A percentile compares a stretch with the other conserved stretches of the same genome.
These are phyloP conservation scores for Tulasnella sp. DNA, from an alignment of 768 basidiomycete species.

Conservation along the genomic window DNA sequence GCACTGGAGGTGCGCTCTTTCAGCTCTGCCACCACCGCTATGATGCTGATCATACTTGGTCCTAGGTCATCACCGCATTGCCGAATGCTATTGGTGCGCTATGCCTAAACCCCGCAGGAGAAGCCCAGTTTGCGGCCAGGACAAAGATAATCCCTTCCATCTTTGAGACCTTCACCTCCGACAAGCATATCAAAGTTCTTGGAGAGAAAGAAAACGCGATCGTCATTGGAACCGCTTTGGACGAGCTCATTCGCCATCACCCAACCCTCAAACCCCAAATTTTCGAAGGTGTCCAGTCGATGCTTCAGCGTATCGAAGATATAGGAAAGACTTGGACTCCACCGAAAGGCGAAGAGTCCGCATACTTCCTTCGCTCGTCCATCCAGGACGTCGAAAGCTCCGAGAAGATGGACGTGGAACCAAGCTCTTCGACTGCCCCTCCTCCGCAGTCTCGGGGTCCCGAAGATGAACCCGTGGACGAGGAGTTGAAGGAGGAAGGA, in stretches of 20 bases:
- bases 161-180: slow-evolving; percentile 81
- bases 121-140: slow-evolving; percentile 70
- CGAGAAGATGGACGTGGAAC: slow-evolving; percentile 22
- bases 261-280: slow-evolving; percentile 77
- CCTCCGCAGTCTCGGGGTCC: slow-evolving; percentile 20
- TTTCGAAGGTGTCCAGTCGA: slow-evolving; percentile 69
- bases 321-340: slow-evolving; percentile 59
- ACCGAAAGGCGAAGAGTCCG: slow-evolving; percentile 57
- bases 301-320: slow-evolving; percentile 69
- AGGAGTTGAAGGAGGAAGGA: slow-evolving; percentile 33
- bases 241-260: slow-evolving; percentile 95
- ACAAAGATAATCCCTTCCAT: slow-evolving; percentile 81
- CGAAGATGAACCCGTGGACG: slow-evolving; percentile 32
- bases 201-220: slow-evolving; percentile 92
- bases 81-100: slow-evolving; percentile 95
- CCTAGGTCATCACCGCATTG: slow-evolving; percentile 83
- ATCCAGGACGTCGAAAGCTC: slow-evolving; percentile 21
- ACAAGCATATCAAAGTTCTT: slow-evolving; percentile 74
- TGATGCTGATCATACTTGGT: not conserved
- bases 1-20: slow-evolving; percentile 67
- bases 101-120: slow-evolving; percentile 87
- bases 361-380: slow-evolving; percentile 52
- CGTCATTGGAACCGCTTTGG: slow-evolving; percentile 81
- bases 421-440: slow-evolving; percentile 5
- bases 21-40: not conserved